phyloP scores from a whole-genome alignment of 2,329 filamentous ascomycete genomes.

The Cercospora sp. region DNA sequence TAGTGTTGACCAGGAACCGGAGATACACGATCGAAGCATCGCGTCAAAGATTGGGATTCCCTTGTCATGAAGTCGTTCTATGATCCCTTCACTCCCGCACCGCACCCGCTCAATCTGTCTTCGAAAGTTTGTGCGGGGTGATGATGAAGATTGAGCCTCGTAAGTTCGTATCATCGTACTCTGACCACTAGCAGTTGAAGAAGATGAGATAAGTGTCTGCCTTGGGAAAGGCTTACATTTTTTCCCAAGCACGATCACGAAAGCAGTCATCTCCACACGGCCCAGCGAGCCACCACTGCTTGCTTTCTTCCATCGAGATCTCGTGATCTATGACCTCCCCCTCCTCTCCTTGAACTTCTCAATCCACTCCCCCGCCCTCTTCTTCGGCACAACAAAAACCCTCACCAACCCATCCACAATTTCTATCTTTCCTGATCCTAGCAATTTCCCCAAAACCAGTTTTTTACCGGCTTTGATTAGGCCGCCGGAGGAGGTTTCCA shows the following conservation, averaged over 20 bases:
- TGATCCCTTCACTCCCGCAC: not conserved
- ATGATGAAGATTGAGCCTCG: not conserved
- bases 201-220: not conserved
- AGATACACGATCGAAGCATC: not conserved
- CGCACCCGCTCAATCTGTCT: not conserved
- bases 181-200: not conserved
- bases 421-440: constrained; percentile 76
- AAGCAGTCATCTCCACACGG: not conserved
- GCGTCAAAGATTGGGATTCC: not conserved
- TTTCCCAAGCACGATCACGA: not conserved
- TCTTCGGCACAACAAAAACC: constrained; percentile 77
- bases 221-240: not conserved
- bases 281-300: not conserved
- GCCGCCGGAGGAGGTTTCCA: constrained; percentile 78
- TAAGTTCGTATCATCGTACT: not conserved
- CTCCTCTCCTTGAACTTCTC: constrained; percentile 77
- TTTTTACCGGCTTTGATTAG: constrained; percentile 90
- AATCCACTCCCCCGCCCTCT: constrained; percentile 72
- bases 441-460: constrained; percentile 70
- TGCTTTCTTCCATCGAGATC: no score
- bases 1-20: not conserved
- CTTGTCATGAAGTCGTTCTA: not conserved
- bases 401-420: constrained; percentile 81
- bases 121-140: not conserved
- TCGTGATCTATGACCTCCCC: constrained; percentile 22